Base-by-base conservation (phyloP, 768 basidiomycete species). In the Leccinum disarticulatum region DNA sequence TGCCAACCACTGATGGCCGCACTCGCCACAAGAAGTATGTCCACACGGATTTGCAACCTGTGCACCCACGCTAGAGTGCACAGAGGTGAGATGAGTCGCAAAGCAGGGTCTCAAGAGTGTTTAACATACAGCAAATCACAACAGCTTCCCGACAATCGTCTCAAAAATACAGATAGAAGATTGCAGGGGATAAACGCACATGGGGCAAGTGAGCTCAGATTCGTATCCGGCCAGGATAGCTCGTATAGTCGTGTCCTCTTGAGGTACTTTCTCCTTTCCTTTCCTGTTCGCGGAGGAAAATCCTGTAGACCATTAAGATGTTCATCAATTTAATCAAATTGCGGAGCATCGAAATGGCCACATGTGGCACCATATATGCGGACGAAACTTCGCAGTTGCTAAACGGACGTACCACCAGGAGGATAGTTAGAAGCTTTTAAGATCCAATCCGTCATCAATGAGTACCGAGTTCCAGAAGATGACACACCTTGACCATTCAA, bases 21-120 rank as follows among this genome's bases (percentile, higher is more conserved):
- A 91, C 46, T 82, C 79, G 8, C 86, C 90, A 59, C 90, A 91
- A 60, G 81, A 82, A 27, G 82, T 85, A 67, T 91, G 90, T 13
- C 90, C 90, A 64, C 90, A 91, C 3, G 89, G 87, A 66, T 85
- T 88, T 25, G 82, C 79, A 28, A 84, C 61, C 67, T 90, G 84
- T 4, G 87, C 77, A 33, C 79, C 81, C 35, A 82, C 86, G 56
- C 89, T 90, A 60, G 14, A 57, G 46, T n/a, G 47, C 35, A 55
- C 15, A 25, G 17, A 35, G 6, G 54, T 62, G 19, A 43, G n/a
- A n/a, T 59, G 56, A 27, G 56, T 47, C 35, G 27, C 11, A 31
- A 59, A 41, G 17, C 14, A 7, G 25, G 9, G 56, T 50, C 28
- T 30, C 17, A 11, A 49, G 19, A 7, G n/a, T 3, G 17, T 52